Conservation (phyloP, 1,284 basidiomycete species). For the Mycena citricolor region DNA sequence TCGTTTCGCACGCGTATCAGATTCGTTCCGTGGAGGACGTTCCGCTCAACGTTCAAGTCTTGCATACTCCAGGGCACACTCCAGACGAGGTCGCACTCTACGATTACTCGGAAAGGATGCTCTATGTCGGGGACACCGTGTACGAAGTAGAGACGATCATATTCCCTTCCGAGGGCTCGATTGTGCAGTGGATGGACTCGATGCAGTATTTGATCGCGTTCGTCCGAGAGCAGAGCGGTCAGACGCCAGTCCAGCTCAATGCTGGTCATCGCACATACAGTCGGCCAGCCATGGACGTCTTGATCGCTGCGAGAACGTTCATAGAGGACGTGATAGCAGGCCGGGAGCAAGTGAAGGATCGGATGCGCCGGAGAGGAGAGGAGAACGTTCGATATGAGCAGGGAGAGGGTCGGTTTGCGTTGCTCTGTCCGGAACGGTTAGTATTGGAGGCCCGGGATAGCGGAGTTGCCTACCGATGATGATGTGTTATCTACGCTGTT, state of each 20-base stretch:
- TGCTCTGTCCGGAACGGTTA: conserved; percentile 50
- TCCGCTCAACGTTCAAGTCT: conserved; percentile 38
- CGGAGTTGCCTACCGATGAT: too few relatives aligned
- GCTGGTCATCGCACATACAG: conserved; percentile 47
- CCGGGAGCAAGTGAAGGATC: conserved; percentile 36
- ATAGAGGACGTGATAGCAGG: conserved; percentile 47
- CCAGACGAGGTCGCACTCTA: conserved; percentile 56
- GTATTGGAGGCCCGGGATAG: conserved; percentile 40
- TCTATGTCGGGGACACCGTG: conserved; percentile 55
- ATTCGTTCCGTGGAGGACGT: conserved; percentile 26
- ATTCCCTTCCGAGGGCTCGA: conserved; percentile 51
- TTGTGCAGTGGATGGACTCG: conserved; percentile 46
- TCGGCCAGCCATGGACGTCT: conserved; percentile 44
- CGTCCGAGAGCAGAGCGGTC: conserved; percentile 31
- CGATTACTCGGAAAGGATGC: conserved; percentile 46
- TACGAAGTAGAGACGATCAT: conserved; percentile 55
- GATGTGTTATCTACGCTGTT: conserved; percentile 23
- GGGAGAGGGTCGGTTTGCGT: conserved; percentile 41
- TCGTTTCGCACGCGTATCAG: conserved; percentile 41
- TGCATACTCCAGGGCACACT: conserved; percentile 58
- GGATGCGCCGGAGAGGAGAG: conserved; percentile 38
- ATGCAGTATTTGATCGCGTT: conserved; percentile 43
- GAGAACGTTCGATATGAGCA: conserved; percentile 44
- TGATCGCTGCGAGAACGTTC: conserved; percentile 41
- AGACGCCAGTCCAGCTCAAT: conserved; percentile 44